phyloP scores from a whole-genome alignment of 1,284 basidiomycete genomes.

The Exsudoporus floridanus region DNA sequence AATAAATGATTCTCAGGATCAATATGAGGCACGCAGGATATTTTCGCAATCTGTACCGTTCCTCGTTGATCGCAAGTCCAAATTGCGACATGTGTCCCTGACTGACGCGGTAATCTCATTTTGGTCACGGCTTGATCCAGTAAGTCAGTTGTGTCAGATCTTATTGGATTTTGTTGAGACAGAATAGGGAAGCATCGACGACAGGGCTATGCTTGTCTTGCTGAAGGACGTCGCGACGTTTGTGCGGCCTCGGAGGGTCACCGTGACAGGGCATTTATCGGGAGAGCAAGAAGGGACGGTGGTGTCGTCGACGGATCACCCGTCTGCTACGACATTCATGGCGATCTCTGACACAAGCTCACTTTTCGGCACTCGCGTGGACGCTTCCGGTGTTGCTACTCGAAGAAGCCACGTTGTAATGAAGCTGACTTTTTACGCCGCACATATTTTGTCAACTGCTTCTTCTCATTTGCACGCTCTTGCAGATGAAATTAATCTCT shows the following conservation, averaged over 20 bases:
- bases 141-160: constrained; percentile 32
- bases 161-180: constrained; percentile 8
- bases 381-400: not conserved
- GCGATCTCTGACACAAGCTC: constrained; percentile 29
- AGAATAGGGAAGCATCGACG: constrained; percentile 45
- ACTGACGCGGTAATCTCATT: constrained; percentile 54
- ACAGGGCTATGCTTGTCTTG: constrained; percentile 50
- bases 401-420: constrained; percentile 16
- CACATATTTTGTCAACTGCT: constrained; percentile 39
- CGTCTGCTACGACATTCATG: constrained; percentile 17
- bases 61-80: constrained; percentile 56
- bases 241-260: constrained; percentile 48
- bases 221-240: constrained; percentile 53
- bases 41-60: constrained; percentile 61
- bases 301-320: constrained; percentile 18
- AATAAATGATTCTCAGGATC: constrained; percentile 41
- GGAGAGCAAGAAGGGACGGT: not conserved
- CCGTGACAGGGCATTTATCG: constrained; percentile 12
- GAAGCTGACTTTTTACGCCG: constrained; percentile 43
- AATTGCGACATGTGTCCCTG: constrained; percentile 46
- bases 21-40: constrained; percentile 44
- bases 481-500: constrained; percentile 40
- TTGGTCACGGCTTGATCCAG: constrained; percentile 58
- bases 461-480: constrained; percentile 38
- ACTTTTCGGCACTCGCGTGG: constrained; percentile 20